These are phyloP conservation scores for Phalaenopsis hybrid DNA, from an alignment of 116 monocot species.

Conservation along the genomic window DNA sequence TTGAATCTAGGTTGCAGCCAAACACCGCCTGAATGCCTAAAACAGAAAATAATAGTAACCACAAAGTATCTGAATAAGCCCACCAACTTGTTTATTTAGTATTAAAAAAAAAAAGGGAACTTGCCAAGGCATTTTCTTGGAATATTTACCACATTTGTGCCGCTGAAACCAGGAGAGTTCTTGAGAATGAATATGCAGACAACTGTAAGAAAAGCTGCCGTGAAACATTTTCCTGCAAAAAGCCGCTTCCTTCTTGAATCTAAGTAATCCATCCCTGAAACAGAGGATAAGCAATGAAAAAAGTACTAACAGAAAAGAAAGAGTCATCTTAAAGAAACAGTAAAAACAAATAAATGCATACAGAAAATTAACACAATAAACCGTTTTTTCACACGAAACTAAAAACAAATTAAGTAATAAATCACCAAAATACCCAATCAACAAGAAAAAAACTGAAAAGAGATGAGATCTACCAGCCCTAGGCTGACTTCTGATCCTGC, in stretches of 20 bases:
- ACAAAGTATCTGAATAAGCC: too few relatives aligned
- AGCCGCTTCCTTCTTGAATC: conserved; percentile 36
- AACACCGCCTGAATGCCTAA: too few relatives aligned
- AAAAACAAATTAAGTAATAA: not conserved
- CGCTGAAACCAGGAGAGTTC: conserved; percentile 35
- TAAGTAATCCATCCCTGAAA: conserved; percentile 36
- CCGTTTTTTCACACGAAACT: too few relatives aligned
- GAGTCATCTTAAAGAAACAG: not conserved
- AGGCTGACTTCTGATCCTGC: conserved; percentile 40
- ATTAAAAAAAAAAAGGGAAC: not conserved
- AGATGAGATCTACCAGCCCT: conserved; percentile 36
- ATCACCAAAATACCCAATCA: not conserved
- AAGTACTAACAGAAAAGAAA: not conserved
- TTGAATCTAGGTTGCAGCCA: too few relatives aligned
- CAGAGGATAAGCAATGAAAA: not conserved
- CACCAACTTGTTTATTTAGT: too few relatives aligned
- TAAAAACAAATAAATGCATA: not conserved
- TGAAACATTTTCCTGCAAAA: conserved; percentile 35
- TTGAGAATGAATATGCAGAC: conserved; percentile 41
- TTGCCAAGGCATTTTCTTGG: not conserved
- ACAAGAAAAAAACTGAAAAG: conserved; percentile 18
- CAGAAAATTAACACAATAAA: not conserved
- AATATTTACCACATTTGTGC: conserved; percentile 14
- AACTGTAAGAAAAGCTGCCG: conserved; percentile 30
- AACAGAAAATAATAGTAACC: too few relatives aligned